These are phyloP conservation scores for Seiridium unicorne DNA, from an alignment of 2,329 filamentous ascomycete species.

Conservation along the genomic window DNA sequence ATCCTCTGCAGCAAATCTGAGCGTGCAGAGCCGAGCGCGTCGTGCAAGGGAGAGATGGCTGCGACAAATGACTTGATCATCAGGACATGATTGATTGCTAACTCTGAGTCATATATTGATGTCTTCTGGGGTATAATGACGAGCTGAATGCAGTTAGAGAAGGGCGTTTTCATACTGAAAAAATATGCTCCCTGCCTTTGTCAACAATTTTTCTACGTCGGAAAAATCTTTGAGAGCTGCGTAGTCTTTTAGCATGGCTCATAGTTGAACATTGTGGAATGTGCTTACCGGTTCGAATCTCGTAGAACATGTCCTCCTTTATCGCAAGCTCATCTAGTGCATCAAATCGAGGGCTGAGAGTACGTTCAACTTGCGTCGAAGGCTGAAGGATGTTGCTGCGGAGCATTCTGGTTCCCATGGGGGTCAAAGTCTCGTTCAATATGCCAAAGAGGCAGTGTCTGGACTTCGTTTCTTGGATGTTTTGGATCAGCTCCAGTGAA, in stretches of 20 bases:
- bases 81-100: slow-evolving; percentile 82
- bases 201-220: slow-evolving; percentile 79
- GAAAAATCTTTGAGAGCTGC: slow-evolving; percentile 70
- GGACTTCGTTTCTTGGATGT: slow-evolving; percentile 73
- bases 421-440: slow-evolving; percentile 80
- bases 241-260: neutral
- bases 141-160: slow-evolving; percentile 47
- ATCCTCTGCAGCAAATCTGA: slow-evolving; percentile 67
- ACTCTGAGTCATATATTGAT: slow-evolving; percentile 69
- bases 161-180: neutral
- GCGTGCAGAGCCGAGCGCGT: slow-evolving; percentile 63
- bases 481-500: slow-evolving; percentile 88
- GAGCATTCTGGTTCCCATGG: slow-evolving; percentile 84
- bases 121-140: slow-evolving; percentile 70
- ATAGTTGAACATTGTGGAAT: no score
- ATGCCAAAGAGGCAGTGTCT: slow-evolving; percentile 82
- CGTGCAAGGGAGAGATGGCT: slow-evolving; percentile 64
- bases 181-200: slow-evolving; percentile 50
- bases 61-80: slow-evolving; percentile 81
- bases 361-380: slow-evolving; percentile 64
- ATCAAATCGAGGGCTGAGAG: slow-evolving; percentile 72
- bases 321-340: slow-evolving; percentile 78
- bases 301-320: slow-evolving; percentile 82
- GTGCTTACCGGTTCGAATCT: slow-evolving; percentile 60
- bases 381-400: slow-evolving; percentile 87